phyloP scores from a whole-genome alignment of 345 rosid genomes.

The Gynandropsis gynandra region DNA sequence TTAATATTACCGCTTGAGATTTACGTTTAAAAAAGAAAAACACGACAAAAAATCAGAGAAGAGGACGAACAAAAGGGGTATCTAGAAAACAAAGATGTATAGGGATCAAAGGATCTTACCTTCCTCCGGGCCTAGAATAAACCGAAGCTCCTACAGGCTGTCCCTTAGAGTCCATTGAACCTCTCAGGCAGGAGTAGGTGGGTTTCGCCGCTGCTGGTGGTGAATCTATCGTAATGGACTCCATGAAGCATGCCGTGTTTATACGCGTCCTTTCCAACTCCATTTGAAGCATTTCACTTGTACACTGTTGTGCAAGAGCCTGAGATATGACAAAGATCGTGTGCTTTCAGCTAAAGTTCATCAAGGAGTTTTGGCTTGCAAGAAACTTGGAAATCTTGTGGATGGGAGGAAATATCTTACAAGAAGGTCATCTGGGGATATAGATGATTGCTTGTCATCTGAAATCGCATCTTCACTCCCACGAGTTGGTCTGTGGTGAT shows the following conservation, averaged over 20 bases:
- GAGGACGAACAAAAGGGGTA: too few species aligned
- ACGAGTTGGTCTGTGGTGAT: conserved; percentile 69
- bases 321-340: neutral
- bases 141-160: conserved; percentile 53
- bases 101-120: conserved; percentile 24
- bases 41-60: too few species aligned
- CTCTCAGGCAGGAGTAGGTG: conserved; percentile 50
- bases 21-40: too few species aligned
- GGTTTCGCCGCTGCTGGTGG: conserved; percentile 59
- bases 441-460: conserved; percentile 58
- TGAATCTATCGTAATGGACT: conserved; percentile 54
- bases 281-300: conserved; percentile 66
- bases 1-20: too few species aligned
- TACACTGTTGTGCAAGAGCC: conserved; percentile 81
- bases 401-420: conserved; percentile 44
- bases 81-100: too few species aligned
- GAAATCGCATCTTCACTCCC: conserved; percentile 87
- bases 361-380: too few species aligned
- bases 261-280: conserved; percentile 92
- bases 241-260: conserved; percentile 83
- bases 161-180: conserved; percentile 45
- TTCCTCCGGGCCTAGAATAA: conserved; percentile 46
- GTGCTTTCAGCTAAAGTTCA: too few species aligned
- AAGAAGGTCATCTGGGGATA: conserved; percentile 89
- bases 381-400: neutral